Evolutionary conservation across 169 alveolate genomes (phyloP).

Genomic region (Eimeria brunetti): DNA sequence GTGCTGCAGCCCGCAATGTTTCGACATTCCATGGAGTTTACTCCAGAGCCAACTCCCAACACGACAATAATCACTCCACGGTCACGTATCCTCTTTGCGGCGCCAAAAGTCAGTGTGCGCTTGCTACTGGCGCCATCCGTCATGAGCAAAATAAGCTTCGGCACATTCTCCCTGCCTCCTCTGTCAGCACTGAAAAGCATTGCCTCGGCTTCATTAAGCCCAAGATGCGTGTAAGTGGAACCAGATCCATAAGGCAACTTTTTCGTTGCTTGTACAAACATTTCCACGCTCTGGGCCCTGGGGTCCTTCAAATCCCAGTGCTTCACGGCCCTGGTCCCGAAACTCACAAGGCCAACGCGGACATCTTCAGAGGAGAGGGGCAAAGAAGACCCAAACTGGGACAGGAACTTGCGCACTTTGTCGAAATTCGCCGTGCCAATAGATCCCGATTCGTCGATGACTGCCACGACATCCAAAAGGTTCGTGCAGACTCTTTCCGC

Average conservation of each 20-base stretch:
- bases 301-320: constrained; percentile 43
- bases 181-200: neutral
- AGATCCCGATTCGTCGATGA: constrained; percentile 71
- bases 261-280: neutral
- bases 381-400: neutral
- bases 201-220: neutral
- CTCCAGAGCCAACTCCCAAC: constrained; percentile 60
- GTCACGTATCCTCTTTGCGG: constrained; percentile 6
- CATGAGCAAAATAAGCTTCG: constrained; percentile 58
- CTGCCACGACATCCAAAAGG: constrained; percentile 24
- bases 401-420: constrained; percentile 34
- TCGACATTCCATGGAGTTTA: constrained; percentile 44
- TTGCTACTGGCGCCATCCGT: constrained; percentile 69
- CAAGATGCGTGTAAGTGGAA: constrained; percentile 39
- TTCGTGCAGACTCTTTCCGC: constrained; percentile 55
- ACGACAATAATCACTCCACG: constrained; percentile 38
- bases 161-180: constrained; percentile 21
- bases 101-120: neutral
- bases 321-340: neutral
- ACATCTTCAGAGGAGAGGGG: constrained; percentile 56
- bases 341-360: constrained; percentile 18
- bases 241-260: constrained; percentile 20
- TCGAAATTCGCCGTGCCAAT: constrained; percentile 20
- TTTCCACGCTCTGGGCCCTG: neutral
- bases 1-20: constrained; percentile 37